A percentile compares a stretch with the other conserved stretches of the same genome.
Evolutionary conservation across 208 protist genomes (phyloP).

Genomic region (Wallacemonas rigidus): DNA sequence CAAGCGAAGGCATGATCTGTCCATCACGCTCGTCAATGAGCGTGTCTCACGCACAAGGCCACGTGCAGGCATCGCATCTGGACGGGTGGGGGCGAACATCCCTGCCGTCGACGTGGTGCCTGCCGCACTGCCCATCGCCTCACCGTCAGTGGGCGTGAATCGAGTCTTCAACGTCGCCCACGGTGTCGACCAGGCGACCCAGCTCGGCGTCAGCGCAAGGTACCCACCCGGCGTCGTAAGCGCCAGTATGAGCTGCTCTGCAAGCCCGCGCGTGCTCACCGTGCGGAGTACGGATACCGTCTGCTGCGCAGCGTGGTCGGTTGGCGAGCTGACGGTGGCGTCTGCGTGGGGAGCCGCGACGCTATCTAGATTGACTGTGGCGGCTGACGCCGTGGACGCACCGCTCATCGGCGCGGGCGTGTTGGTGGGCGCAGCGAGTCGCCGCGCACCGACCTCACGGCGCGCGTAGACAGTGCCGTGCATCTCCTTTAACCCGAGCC

Average conservation of each 20-base stretch:
- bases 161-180: conserved; percentile 61
- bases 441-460: conserved; percentile 54
- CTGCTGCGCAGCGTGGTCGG: neutral
- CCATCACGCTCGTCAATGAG: neutral
- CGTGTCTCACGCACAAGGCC: neutral
- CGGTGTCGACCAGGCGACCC: conserved; percentile 81
- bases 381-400: neutral
- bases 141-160: conserved; percentile 5
- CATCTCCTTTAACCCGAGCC: conserved; percentile 70
- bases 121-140: neutral
- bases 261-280: conserved; percentile 19
- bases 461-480: conserved; percentile 51
- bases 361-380: neutral
- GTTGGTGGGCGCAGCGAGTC: conserved; percentile 13
- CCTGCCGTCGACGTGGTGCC: neutral
- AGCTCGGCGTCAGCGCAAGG: conserved; percentile 63
- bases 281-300: neutral
- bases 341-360: neutral
- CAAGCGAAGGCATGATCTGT: neutral
- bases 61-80: neutral
- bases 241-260: conserved; percentile 41
- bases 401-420: neutral
- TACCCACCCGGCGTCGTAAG: conserved; percentile 45
- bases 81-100: conserved; percentile 2
- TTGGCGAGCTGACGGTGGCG: neutral